Evolutionary conservation across 1,139 yeast species (phyloP).

Genomic region (Blastobotrys arbuscula): DNA sequence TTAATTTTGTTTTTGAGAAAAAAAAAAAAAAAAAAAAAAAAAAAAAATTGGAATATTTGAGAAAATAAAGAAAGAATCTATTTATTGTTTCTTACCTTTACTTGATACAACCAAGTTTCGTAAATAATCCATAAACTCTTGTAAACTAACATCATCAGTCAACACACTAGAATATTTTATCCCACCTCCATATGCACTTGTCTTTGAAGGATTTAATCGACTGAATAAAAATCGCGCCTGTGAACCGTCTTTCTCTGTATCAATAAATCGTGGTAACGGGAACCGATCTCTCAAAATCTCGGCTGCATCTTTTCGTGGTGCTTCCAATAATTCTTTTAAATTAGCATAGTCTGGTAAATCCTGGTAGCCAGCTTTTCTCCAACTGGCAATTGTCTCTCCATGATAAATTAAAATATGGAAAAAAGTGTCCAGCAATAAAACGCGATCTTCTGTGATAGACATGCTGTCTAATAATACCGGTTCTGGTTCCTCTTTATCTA

Average conservation of each 20-base stretch:
- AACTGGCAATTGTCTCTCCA: constrained; percentile 61
- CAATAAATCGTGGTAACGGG: constrained; percentile 68
- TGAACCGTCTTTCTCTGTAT: constrained; percentile 71
- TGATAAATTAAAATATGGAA: constrained; percentile 68
- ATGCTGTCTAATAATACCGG: constrained; percentile 67
- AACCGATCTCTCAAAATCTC: constrained; percentile 61
- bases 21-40: no score
- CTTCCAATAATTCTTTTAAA: constrained; percentile 54
- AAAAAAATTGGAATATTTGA: no score
- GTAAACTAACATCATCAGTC: constrained; percentile 68
- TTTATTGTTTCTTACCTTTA: constrained; percentile 1
- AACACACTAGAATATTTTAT: constrained; percentile 33
- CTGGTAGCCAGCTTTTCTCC: constrained; percentile 67
- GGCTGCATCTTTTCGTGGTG: constrained; percentile 65
- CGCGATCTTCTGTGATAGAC: constrained; percentile 56
- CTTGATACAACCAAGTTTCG: constrained; percentile 32
- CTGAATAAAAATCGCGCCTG: constrained; percentile 75
- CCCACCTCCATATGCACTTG: constrained; percentile 33
- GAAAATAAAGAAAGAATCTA: no score
- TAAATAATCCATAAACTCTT: constrained; percentile 54
- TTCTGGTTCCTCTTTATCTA: constrained; percentile 47
- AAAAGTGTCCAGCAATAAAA: constrained; percentile 64
- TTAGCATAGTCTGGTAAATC: constrained; percentile 59
- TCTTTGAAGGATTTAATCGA: constrained; percentile 64
- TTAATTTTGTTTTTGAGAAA: background rate